These are phyloP conservation scores for Aphanomyces cochlioides DNA, from an alignment of 352 stramenopile genomes.

Conservation along the genomic window DNA sequence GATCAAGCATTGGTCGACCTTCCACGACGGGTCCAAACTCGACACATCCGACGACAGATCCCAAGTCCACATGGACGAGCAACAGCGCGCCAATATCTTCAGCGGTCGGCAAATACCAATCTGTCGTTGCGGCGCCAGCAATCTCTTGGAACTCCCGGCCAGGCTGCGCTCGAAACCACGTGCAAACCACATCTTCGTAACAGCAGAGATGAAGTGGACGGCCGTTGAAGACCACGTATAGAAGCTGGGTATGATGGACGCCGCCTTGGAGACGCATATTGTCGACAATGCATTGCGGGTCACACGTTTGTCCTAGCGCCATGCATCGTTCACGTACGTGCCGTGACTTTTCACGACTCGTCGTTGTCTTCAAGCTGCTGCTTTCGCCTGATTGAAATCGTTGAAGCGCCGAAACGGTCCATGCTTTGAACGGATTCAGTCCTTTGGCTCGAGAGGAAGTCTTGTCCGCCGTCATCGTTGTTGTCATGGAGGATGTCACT, in stretches of 20 bases:
- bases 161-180: conserved; percentile 68
- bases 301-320: conserved; percentile 37
- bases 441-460: no score
- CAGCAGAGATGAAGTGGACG: conserved; percentile 65
- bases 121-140: conserved; percentile 45
- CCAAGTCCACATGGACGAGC: conserved; percentile 68
- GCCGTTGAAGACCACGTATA: conserved; percentile 69
- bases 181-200: conserved; percentile 52
- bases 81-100: conserved; percentile 78
- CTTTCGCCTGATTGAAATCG: no score
- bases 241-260: conserved; percentile 80
- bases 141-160: conserved; percentile 73
- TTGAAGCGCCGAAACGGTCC: no score
- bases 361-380: no score
- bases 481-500: no score
- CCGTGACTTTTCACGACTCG: background rate
- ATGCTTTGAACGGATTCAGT: no score
- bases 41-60: conserved; percentile 77
- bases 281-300: conserved; percentile 61
- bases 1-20: conserved; percentile 11
- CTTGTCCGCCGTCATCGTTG: no score
- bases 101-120: conserved; percentile 76
- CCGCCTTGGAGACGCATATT: conserved; percentile 72
- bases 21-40: conserved; percentile 81
- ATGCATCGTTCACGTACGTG: conserved; percentile 12